Evolutionary conservation across 225 moss, liverwort and hornwort genomes (phyloP), one percentile per base, ranked within the genome.

Genomic region (Neckera pumila): DNA sequence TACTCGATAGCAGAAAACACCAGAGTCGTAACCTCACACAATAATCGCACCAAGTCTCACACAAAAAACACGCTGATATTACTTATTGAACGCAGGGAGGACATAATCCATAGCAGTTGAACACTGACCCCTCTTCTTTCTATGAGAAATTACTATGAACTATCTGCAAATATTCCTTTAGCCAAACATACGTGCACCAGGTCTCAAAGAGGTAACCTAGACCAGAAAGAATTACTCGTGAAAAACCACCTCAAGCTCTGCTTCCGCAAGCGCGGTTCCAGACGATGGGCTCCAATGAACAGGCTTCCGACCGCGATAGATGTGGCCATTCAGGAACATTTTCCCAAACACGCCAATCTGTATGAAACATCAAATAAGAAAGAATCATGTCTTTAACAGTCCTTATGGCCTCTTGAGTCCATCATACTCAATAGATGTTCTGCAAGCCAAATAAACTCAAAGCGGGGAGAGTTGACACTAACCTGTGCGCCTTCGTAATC

Each of bases 401-500:
- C 31, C 38, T 82, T 65, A 73, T 25, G 27, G 26, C 27, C 27
- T 82, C 36, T 57, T 38, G 5, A 70, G n/a, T 70, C 36, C 34
- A 86, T 54, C 79, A 69, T 28, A 76, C 42, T 69, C 40, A 60
- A 86, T 13, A 89, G 58, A 83, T 79, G 36, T 53, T 84, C 80
- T 71, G 30, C 7, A 87, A 63, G 77, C 9, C 58, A 53, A 54
- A 42, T 71, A 33, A 77, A 86, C 67, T 60, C 72, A 42, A 86
- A 64, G 60, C 71, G 43, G 72, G 53, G 43, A 80, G 74, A 67
- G 80, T 72, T 47, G 78, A 88, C 53, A 64, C 83, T 51, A 59
- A 97, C 97, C 96, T 98, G 98, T 67, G 97, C 96, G 76, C 97
- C 98, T 95, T 98, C 98, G 80, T 98, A 98, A 82, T 97, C 98